Evolutionary conservation across 106 monocot genomes (phyloP).

Genomic region (Agapanthus africanus): DNA sequence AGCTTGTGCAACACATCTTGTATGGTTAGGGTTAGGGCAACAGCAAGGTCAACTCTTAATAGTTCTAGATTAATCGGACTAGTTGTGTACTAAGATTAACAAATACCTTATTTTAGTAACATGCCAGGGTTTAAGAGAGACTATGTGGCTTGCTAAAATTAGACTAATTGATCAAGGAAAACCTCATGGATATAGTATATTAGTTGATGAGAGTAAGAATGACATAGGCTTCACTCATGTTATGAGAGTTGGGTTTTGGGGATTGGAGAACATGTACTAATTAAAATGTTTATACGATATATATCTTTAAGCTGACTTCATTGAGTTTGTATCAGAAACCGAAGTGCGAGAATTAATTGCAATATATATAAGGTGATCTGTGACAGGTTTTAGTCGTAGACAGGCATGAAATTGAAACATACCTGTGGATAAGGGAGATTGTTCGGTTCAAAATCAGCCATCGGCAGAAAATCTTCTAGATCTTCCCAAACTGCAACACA

Average conservation of each 20-base stretch:
- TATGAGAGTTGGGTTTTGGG: slow-evolving; percentile 7
- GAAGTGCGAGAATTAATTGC: too few species aligned
- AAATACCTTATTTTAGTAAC: too few species aligned
- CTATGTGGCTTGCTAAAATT: not conserved
- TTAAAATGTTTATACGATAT: too few species aligned
- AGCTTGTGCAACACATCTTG: not conserved
- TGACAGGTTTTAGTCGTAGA: too few species aligned
- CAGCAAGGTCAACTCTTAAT: too few species aligned
- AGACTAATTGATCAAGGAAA: not conserved
- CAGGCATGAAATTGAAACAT: too few species aligned
- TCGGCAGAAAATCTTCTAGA: not conserved
- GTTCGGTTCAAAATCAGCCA: too few species aligned
- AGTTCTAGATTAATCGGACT: not conserved
- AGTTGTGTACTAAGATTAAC: not conserved
- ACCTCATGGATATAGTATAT: not conserved
- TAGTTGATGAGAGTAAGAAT: not conserved
- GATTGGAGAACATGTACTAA: not conserved
- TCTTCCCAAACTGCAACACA: not conserved
- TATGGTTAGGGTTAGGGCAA: slow-evolving; percentile 9
- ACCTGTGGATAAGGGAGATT: not conserved
- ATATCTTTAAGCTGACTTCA: too few species aligned
- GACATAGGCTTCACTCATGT: not conserved
- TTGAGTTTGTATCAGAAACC: too few species aligned
- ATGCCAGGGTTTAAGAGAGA: too few species aligned
- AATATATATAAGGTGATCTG: too few species aligned